Conservation (phyloP, 2,329 filamentous ascomycete genomes). For the Sordariomycetes sp. region DNA sequence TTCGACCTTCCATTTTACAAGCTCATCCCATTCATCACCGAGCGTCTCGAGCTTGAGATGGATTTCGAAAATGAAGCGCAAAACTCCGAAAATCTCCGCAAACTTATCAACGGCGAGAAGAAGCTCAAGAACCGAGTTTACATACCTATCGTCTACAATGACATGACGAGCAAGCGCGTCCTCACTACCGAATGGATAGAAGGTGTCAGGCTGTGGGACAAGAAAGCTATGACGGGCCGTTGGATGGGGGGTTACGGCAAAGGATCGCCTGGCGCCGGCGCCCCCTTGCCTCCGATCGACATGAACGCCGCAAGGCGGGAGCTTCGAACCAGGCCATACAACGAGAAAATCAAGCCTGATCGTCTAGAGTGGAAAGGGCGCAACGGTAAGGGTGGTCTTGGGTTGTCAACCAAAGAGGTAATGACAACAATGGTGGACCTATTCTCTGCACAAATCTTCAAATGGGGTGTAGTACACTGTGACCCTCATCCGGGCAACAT, state of each 20-base stretch:
- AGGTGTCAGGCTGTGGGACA: constrained; percentile 87
- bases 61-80: constrained; percentile 88
- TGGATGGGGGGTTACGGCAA: constrained; percentile 73
- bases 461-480: constrained; percentile 92
- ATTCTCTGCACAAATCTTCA: constrained; percentile 96
- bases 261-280: constrained; percentile 71
- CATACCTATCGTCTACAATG: constrained; percentile 74
- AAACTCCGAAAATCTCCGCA: constrained; percentile 78
- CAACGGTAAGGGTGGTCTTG: constrained; percentile 69
- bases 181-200: constrained; percentile 98
- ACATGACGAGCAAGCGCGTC: constrained; percentile 73
- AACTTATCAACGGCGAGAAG: constrained; percentile 66
- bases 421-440: constrained; percentile 97
- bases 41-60: constrained; percentile 86
- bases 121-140: constrained; percentile 74
- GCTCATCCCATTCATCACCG: constrained; percentile 84
- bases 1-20: constrained; percentile 92
- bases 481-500: constrained; percentile 97
- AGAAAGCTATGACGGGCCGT: constrained; percentile 63
- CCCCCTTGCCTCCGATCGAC: constrained; percentile 45
- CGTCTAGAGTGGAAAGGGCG: constrained; percentile 69
- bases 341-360: constrained; percentile 66
- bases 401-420: constrained; percentile 72
- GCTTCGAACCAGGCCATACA: constrained; percentile 40
- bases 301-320: constrained; percentile 33